Evolutionary conservation across 257 asterid species (phyloP).

Genomic region (Penstemon eatonii): DNA sequence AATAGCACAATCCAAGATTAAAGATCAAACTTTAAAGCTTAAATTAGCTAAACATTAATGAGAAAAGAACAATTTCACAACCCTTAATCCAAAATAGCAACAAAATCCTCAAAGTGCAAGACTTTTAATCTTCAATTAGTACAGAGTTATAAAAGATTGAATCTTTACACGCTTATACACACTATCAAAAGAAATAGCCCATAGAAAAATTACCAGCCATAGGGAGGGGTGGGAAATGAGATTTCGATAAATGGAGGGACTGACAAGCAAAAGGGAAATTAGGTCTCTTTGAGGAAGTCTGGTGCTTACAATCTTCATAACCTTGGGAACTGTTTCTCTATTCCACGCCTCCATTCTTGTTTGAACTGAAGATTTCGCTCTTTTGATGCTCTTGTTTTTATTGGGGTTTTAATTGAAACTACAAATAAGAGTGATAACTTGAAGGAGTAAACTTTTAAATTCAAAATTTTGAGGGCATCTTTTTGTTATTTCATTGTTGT

Average conservation of each 20-base stretch:
- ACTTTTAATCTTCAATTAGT: not conserved
- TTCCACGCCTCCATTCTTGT: conserved; percentile 48
- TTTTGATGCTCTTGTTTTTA: no score
- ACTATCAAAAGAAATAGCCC: not conserved
- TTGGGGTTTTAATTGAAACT: no score
- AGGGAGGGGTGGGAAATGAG: conserved; percentile 70
- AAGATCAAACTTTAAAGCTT: conserved; percentile 11
- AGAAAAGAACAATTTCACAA: conserved; percentile 4
- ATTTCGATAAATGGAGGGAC: conserved; percentile 64
- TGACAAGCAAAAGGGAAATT: conserved; percentile 61
- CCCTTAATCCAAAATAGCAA: not conserved
- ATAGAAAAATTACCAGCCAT: conserved; percentile 60
- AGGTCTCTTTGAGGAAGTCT: conserved; percentile 74
- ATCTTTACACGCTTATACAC: not conserved
- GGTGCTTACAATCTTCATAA: conserved; percentile 77
- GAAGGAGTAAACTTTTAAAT: no score
- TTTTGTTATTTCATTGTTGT: no score
- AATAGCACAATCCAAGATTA: conserved; percentile 23
- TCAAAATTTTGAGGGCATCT: no score
- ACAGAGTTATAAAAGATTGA: not conserved
- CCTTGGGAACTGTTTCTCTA: conserved; percentile 70
- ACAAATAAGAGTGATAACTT: no score
- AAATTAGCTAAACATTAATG: not conserved
- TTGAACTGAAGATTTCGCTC: no score
- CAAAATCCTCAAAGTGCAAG: not conserved